Conservation (phyloP, 2,329 filamentous ascomycete genomes). For the Cryphonectria radicalis region DNA sequence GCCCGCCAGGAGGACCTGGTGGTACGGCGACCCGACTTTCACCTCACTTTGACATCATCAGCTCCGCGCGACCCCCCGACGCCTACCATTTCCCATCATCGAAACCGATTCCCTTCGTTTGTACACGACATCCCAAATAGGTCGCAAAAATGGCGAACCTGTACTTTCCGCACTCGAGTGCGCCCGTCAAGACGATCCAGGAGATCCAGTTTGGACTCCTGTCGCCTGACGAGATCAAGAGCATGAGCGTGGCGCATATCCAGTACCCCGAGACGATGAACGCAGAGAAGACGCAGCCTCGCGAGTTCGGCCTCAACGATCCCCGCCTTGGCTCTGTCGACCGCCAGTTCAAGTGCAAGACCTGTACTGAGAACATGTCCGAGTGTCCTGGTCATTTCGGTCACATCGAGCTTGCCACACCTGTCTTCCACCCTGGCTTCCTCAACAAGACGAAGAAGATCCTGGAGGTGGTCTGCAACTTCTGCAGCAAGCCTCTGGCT, state of each 20-base stretch:
- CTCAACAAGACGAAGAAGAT: slow-evolving; percentile 99
- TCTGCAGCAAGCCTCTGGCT: slow-evolving; percentile 95
- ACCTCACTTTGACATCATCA: slow-evolving; percentile 17
- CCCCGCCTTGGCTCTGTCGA: slow-evolving; percentile 96
- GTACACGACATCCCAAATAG: slow-evolving; percentile 36
- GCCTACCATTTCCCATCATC: slow-evolving; percentile 25
- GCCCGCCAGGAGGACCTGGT: slow-evolving; percentile 11
- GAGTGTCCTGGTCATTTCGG: slow-evolving; percentile 98
- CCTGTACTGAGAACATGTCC: slow-evolving; percentile 92
- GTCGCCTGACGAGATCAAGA: slow-evolving; percentile 98
- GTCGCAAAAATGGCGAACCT: slow-evolving; percentile 83
- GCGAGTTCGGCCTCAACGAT: slow-evolving; percentile 91
- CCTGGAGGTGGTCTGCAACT: slow-evolving; percentile 97
- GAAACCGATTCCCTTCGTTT: slow-evolving; percentile 9
- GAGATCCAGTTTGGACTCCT: slow-evolving; percentile 99
- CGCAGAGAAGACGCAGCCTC: slow-evolving; percentile 87
- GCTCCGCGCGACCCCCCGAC: slow-evolving; percentile 11
- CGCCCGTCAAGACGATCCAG: slow-evolving; percentile 95
- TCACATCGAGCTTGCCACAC: slow-evolving; percentile 95
- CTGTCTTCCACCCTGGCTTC: slow-evolving; percentile 94
- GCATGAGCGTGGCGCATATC: slow-evolving; percentile 95
- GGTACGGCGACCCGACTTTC: slow-evolving; percentile 6
- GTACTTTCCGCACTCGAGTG: slow-evolving; percentile 87
- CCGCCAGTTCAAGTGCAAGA: slow-evolving; percentile 92
- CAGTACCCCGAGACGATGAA: slow-evolving; percentile 99